Base-by-base conservation (phyloP, 2,329 filamentous ascomycete genomes). In the Diaporthe destruens region DNA sequence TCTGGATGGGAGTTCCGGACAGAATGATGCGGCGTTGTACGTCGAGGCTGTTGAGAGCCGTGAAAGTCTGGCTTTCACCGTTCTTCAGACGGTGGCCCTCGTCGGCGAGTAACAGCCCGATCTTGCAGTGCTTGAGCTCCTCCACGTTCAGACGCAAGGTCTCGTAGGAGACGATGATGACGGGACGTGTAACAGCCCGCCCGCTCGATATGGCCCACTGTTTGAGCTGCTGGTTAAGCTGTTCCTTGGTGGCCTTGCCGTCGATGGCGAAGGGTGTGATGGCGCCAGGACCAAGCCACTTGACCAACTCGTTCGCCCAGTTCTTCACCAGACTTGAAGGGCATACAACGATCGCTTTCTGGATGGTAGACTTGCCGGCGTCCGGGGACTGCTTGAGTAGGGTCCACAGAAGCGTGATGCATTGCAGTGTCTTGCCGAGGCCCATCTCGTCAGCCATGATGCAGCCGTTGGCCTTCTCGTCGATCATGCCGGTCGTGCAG, bases 391-490 rank as follows among this genome's bases (percentile, higher is more conserved):
- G 96, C 81, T 98, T 98, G 20, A 99, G 85, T 1, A 99, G 84
- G 1, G 96, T 99, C 96, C 96, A 99, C 87, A 99, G 92, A 65
- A 99, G 88, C 0, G 96, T 90, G 78, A 99, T 99, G 82, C 96
- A 99, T 85, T 99, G 96, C 55, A 99, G 84, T 23, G 96, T 99
- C 84, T 99, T 99, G 71, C 96, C 96, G 39, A 99, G 85, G 77
- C 96, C 96, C 96, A 99, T 99, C 81, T 98, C 96, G 81, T 99
- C 96, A 69, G 96, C 96, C 96, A 99, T 99, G 80, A 99, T 99
- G 83, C 96, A 99, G 2, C 96, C 96, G 81, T 98, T 94, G 63
- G 96, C 96, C 77, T 96, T 96, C 49, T 93, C 89, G 78, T 98
- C 96, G 71, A 98, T 93, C 87, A 98, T 88, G n/a, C 96, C 96